Evolutionary conservation across 1,284 basidiomycete genomes (phyloP).

Genomic region (Ustilago loliicola): DNA sequence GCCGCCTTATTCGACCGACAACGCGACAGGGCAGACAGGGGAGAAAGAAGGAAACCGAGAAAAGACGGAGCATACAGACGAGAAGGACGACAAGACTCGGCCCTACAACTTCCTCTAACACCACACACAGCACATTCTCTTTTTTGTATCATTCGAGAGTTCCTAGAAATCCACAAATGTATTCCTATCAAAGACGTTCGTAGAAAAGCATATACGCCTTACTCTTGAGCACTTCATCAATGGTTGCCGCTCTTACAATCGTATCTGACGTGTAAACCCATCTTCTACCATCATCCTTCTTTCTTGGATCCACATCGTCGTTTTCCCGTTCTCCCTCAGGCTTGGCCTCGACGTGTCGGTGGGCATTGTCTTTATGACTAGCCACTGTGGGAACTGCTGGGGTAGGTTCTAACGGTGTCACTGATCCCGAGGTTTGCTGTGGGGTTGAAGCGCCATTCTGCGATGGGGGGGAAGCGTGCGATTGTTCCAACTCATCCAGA

Average conservation of each 20-base stretch:
- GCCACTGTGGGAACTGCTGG: slow-evolving; percentile 30
- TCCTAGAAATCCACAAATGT: not conserved
- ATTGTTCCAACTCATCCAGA: slow-evolving; percentile 41
- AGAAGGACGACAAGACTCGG: not conserved
- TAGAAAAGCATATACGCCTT: slow-evolving; percentile 94
- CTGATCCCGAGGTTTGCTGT: not conserved
- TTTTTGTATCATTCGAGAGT: slow-evolving; percentile 1
- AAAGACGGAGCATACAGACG: not conserved
- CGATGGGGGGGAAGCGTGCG: slow-evolving; percentile 9
- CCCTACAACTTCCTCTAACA: slow-evolving; percentile 32
- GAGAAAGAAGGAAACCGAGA: not conserved
- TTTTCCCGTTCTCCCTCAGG: slow-evolving; percentile 14
- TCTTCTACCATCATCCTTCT: slow-evolving; percentile 73
- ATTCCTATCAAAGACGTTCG: slow-evolving; percentile 74
- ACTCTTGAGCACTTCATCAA: slow-evolving; percentile 88
- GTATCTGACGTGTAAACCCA: slow-evolving; percentile 92
- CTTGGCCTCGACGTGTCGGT: slow-evolving; percentile 26
- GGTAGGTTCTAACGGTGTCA: slow-evolving; percentile 30
- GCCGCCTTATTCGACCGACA: no score
- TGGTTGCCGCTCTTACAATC: slow-evolving; percentile 79
- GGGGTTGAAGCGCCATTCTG: slow-evolving; percentile 13
- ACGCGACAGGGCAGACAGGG: no score
- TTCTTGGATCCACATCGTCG: slow-evolving; percentile 42
- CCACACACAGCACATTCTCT: slow-evolving; percentile 5
- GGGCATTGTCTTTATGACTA: slow-evolving; percentile 30